Base-by-base conservation (phyloP, 805 yeast genomes). In the Debaryomyces tyrocola region DNA sequence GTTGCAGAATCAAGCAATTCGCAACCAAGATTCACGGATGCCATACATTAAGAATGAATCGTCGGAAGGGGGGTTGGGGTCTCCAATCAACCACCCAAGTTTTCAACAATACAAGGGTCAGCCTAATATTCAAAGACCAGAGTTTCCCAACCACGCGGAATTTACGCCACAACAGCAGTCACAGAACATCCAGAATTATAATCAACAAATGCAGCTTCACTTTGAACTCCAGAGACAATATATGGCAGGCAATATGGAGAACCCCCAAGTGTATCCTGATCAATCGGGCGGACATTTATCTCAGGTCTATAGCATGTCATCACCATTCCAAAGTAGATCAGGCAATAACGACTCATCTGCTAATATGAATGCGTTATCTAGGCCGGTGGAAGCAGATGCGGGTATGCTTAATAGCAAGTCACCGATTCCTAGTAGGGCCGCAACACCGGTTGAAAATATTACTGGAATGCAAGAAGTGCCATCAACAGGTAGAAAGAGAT, bases 401-500 rank as follows among this genome's bases (percentile, higher is more conserved):
- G 27, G 20, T 44, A 43, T 33, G 41, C 34, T 35, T 31, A 27
- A 43, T 20, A 10, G 35, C 15, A 43, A 37, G 27, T 33, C 29
- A 20, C 43, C 51, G 5, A 14, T 39, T 17, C 35, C 44, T 10
- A 34, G 35, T 17, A 38, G 47, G 24, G 36, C 42, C 7, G 35
- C 38, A 29, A 44, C 46, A 14, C 51, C 51, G 5, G 46, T 29
- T 28, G 46, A 48, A 20, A 35, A 28, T 40, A 38, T 39, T 12
- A 14, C 40, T 46, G 33, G 47, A 37, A 17, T 40, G 34, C 31
- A 28, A 21, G 37, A 46, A 29, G n/a, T 43, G 24, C 40, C 24
- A 6, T 34, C 33, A 9, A 28, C 43, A 37, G 35, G 43, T 39
- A 50, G 62, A n/a, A 65, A 64, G 46, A 55, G 66, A 40, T 47